phyloP scores from a whole-genome alignment of 371 early-diverging fungal species.

The Mortierella sp. region DNA sequence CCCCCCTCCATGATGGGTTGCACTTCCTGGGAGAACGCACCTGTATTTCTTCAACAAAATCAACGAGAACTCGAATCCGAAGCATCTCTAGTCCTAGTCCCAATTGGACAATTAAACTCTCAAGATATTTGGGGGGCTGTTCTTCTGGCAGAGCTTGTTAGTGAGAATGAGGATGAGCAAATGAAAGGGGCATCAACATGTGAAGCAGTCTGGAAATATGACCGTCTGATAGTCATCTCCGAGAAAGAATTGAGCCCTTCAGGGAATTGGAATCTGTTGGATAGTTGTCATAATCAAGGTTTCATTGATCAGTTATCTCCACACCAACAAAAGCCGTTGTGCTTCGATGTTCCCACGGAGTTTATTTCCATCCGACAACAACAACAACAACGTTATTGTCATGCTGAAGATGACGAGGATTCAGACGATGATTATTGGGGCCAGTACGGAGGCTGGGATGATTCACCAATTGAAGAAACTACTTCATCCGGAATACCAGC shows the following conservation, averaged over 20 bases:
- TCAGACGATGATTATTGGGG: constrained; percentile 51
- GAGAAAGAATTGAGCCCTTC: not conserved
- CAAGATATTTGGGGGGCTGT: constrained; percentile 12
- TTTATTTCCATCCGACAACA: not conserved
- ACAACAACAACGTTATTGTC: not conserved
- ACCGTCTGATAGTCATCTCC: constrained; percentile 11
- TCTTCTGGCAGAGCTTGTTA: constrained; percentile 8
- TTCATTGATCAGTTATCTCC: not conserved
- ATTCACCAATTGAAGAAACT: not conserved
- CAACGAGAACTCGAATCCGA: constrained; percentile 5
- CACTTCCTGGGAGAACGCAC: constrained; percentile 12
- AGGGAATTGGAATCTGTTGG: not conserved
- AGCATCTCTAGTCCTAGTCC: constrained; percentile 14
- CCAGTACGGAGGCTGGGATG: constrained; percentile 27
- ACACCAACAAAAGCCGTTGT: not conserved
- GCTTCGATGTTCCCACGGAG: not conserved
- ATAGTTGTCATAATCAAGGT: constrained; percentile 4
- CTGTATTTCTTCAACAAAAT: constrained; percentile 12
- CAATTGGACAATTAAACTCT: constrained; percentile 7
- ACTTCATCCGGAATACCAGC: not conserved
- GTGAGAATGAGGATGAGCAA: not conserved
- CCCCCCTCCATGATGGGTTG: constrained; percentile 9
- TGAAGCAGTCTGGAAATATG: constrained; percentile 16
- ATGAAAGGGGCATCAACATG: not conserved
- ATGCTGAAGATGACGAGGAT: constrained; percentile 20